Percentiles rank a stretch among this genome's conserved stretches.
Evolutionary conservation across 2,329 filamentous ascomycete species (phyloP).

Genomic region (Penicillium crustosum): DNA sequence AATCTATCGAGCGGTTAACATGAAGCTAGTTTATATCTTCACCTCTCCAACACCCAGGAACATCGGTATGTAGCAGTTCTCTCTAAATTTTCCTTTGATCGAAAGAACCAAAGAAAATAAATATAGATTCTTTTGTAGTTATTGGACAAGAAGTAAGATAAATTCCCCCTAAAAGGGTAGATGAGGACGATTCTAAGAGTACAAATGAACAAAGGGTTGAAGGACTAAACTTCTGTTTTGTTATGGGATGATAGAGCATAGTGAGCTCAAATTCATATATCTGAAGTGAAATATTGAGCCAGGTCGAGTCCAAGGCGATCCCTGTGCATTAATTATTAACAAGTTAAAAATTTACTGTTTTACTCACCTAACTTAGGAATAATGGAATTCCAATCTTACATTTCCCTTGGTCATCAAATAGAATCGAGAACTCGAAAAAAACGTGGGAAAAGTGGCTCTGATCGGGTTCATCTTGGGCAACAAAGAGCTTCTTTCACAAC

Average conservation of each 20-base stretch:
- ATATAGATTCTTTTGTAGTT: background rate
- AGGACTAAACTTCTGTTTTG: background rate
- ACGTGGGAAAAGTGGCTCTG: background rate
- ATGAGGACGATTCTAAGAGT: background rate
- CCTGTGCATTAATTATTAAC: background rate
- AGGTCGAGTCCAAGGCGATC: background rate
- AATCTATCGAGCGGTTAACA: background rate
- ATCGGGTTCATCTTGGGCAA: background rate
- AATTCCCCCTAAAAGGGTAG: background rate
- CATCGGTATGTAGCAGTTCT: background rate
- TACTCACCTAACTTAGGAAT: too few species aligned
- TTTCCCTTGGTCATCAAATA: background rate
- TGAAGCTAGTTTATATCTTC: background rate
- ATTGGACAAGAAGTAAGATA: background rate
- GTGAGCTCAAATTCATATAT: background rate
- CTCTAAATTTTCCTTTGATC: background rate
- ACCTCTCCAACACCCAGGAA: background rate
- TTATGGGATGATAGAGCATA: too few species aligned
- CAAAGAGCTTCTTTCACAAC: background rate
- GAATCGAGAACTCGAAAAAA: background rate
- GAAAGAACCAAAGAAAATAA: background rate
- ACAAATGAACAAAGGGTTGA: background rate
- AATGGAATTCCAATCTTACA: background rate
- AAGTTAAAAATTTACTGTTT: too few species aligned
- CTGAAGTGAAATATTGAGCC: background rate